Evolutionary conservation across 2,329 filamentous ascomycete genomes (phyloP), one percentile per base, ranked within the genome.

Genomic region (Stachybotrys chartarum): DNA sequence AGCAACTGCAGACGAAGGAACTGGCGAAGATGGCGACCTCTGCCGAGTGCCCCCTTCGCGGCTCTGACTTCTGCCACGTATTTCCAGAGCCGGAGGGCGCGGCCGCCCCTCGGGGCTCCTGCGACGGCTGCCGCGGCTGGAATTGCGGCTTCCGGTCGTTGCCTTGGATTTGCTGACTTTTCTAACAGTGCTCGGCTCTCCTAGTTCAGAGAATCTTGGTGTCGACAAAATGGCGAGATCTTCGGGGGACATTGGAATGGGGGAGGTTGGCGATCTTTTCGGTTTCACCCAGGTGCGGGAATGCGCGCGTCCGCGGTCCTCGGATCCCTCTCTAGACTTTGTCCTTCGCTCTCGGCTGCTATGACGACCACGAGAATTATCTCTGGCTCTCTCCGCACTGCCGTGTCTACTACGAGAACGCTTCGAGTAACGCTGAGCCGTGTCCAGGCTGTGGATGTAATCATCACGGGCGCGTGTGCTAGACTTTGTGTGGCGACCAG

Each of bases 201-300:
- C 67, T 2, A 61, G 59, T 2, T 68, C 65, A 7, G 53, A 66
- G 59, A 64, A 63, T 31, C 65, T 72, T 1, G 78, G 75, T 1
- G 75, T 81, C 59, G 79, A 81, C 52, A 87, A 70, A 61, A 82
- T 86, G 65, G 84, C 83, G 57, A 90, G 68, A 64, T 97, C 91
- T 63, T 96, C 90, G 0, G 91, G 91, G 3, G 92, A 96, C 92
- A 97, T 97, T 3, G 92, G 91, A 2, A 96, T 81, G 0, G 93
- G 93, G 0, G 93, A 97, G 2, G 91, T 95, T 1, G 93, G 93
- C 1, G 93, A 97, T 24, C 89, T 81, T 72, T 96, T 96, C 17
- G 88, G 83, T 65, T 85, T 87, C 59, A 87, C 73, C 56, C 78
- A 91, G 60, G 85, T 87, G 24, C 86, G 82, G 49, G 82, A 78